Base-by-base conservation (phyloP, 1,139 yeast species). In the Hemisphaericaspora subhashii region DNA sequence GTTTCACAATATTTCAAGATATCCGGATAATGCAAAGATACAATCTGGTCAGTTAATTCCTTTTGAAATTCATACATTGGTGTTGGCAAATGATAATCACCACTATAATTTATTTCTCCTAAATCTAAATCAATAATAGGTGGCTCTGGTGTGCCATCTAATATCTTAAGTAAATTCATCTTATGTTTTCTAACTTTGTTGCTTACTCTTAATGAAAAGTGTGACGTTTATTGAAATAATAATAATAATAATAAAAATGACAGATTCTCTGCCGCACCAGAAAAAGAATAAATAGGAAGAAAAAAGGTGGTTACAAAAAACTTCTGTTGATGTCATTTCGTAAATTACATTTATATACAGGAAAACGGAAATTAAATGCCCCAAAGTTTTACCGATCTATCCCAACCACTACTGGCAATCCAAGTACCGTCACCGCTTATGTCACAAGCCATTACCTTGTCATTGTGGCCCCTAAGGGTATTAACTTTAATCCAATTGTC, bases 21-120 rank as follows among this genome's bases (percentile, higher is more conserved):
- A 57, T 90, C 98, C 24, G 95, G 81, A 55, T 89, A 89, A 60
- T 92, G 98, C 32, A 89, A 68, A 1, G 96, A 86, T 6, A 92
- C 86, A 21, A 92, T 89, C 57, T 89, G 96, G 62, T 90, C 96
- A n/a, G 92, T 86, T 39, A 92, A 72, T 54, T 88, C 95, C 53
- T 83, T 84, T 57, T 92, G 98, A 50, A 87, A 85, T 46, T 86
- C 89, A 43, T 86, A 81, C 83, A 90, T 81, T 3, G 96, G 90
- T 4, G 95, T 86, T 0, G 95, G 88, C 31, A 90, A 68, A 58
- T 80, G 77, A 58, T 87, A 88, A 52, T 86, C 95, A 8, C 90
- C 86, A 1, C 83, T 75, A 4, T 56, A 60, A 43, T 65, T 69
- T 40, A 53, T 48, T 23, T 52, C 57, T 37, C 56, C 67, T 30